Evolutionary conservation across 331 rosid genomes (phyloP).

Genomic region (Malus hybrid): DNA sequence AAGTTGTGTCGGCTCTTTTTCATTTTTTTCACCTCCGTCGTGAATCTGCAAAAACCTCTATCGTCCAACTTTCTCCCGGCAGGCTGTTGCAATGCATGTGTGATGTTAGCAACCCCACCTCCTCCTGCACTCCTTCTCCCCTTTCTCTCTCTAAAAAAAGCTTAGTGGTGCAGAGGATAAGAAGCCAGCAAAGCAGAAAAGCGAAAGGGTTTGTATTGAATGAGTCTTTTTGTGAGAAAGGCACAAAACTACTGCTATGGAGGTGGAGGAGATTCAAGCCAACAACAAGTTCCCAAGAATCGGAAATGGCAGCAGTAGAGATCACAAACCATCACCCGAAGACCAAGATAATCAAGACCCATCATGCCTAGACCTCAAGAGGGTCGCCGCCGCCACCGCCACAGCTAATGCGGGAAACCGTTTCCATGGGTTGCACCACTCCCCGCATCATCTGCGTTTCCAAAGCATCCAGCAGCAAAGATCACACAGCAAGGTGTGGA

Average conservation of each 20-base stretch:
- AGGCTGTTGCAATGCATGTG: too few species aligned
- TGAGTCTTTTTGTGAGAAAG: slow-evolving; percentile 38
- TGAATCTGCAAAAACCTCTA: too few species aligned
- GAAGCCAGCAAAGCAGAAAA: not conserved
- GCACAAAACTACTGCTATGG: slow-evolving; percentile 73
- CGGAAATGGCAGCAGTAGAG: slow-evolving; percentile 33
- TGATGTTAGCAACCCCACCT: too few species aligned
- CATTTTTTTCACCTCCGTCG: too few species aligned
- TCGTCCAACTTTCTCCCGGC: too few species aligned
- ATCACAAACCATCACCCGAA: slow-evolving; percentile 35
- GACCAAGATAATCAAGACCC: slow-evolving; percentile 15
- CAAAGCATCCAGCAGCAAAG: slow-evolving; percentile 81
- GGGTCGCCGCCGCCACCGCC: slow-evolving; percentile 1
- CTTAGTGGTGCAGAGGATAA: not conserved
- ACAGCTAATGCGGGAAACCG: slow-evolving; percentile 26
- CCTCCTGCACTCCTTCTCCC: not conserved
- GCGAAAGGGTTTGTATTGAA: slow-evolving; percentile 2
- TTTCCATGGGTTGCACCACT: slow-evolving; percentile 51
- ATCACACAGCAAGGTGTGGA: slow-evolving; percentile 88
- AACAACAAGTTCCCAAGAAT: slow-evolving; percentile 55
- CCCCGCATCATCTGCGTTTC: slow-evolving; percentile 74
- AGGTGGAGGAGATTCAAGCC: slow-evolving; percentile 70
- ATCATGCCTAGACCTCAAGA: slow-evolving; percentile 13
- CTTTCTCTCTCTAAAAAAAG: slow-evolving; percentile 5
- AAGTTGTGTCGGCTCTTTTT: too few species aligned